Evolutionary conservation across 176 grass and related monocot species (phyloP), one percentile per base, ranked within the genome.

Genomic region (Eragrostis nindensis): DNA sequence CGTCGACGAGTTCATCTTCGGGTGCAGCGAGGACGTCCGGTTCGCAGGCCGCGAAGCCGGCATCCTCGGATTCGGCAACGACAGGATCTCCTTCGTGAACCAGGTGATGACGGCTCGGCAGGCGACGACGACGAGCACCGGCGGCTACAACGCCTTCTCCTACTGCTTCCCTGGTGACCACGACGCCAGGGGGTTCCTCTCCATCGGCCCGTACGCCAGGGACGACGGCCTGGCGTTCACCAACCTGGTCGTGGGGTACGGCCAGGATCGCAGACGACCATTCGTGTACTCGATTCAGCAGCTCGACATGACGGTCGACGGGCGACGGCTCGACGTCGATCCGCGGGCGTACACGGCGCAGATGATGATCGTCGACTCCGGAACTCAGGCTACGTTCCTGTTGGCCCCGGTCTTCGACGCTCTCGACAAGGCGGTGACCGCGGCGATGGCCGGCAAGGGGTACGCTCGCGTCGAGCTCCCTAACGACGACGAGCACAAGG

Each of bases 91-190:
- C 12, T 86, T 71, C 46, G 50, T 87, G 22, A 68, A 61, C 71
- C 78, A 87, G 78, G 56, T 59, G 9, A 24, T 81, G 9, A 22
- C 56, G 17, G 71, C 18, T 12, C 63, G 24, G 3, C 62, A 43
- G 14, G 25, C 56, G 32, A 36, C 32, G 32, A 36, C 32, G 32
- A 36, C 32, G 2, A 36, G 32, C 32, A 36, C 2, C 32, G 72
- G 57, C 10, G 71, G 50, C 57, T 73, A 85, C 54, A 48, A 0
- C 2, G 62, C 78, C 1, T 81, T 87, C 41, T 74, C 85, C 43
- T 81, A 87, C 53, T 81, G 85, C 71, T 87, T 87, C 17, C 85
- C 78, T 5, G 10, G 53, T n/a, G 43, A 81, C 15, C 42, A 62
- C 11, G 8, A 6, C 3, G 57, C 66, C 5, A 32, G 59, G 63